Conservation (phyloP, 768 basidiomycete genomes). For the Tricholoma flavovirens region DNA sequence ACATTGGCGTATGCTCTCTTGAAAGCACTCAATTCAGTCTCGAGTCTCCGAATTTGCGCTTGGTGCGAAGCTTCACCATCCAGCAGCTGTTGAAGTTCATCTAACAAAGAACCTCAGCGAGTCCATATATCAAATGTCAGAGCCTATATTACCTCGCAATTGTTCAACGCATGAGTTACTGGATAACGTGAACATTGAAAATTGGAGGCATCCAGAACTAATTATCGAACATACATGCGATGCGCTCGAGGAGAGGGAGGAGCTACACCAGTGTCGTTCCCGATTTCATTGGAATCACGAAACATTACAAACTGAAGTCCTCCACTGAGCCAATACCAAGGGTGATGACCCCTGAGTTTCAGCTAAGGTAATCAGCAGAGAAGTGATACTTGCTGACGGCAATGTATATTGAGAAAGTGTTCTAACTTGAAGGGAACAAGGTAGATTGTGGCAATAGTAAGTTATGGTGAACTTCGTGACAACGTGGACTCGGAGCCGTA, state of each 20-base stretch:
- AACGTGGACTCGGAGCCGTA: background rate
- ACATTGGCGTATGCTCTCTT: conserved; percentile 36
- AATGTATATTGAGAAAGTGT: too few species aligned
- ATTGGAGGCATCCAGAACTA: background rate
- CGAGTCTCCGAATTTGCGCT: conserved; percentile 28
- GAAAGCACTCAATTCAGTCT: conserved; percentile 35
- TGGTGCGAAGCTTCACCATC: conserved; percentile 24
- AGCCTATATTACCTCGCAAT: conserved; percentile 26
- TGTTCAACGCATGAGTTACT: conserved; percentile 30
- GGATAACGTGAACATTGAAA: background rate
- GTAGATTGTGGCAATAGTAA: too few species aligned
- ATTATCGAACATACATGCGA: conserved; percentile 10
- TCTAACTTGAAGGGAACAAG: background rate
- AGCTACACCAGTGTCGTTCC: conserved; percentile 2
- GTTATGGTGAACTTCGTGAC: too few species aligned
- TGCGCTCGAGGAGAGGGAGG: conserved; percentile 7
- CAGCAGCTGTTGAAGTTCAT: conserved; percentile 32
- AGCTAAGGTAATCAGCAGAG: too few species aligned
- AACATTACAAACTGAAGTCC: conserved; percentile 6
- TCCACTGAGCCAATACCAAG: too few species aligned
- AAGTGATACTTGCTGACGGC: too few species aligned
- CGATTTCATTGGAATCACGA: conserved; percentile 10
- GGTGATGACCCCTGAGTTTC: too few species aligned
- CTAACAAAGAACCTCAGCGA: conserved; percentile 17
- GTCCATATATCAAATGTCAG: background rate